Conservation (phyloP, 1,139 yeast species). For the Torulaspora pretoriensis region DNA sequence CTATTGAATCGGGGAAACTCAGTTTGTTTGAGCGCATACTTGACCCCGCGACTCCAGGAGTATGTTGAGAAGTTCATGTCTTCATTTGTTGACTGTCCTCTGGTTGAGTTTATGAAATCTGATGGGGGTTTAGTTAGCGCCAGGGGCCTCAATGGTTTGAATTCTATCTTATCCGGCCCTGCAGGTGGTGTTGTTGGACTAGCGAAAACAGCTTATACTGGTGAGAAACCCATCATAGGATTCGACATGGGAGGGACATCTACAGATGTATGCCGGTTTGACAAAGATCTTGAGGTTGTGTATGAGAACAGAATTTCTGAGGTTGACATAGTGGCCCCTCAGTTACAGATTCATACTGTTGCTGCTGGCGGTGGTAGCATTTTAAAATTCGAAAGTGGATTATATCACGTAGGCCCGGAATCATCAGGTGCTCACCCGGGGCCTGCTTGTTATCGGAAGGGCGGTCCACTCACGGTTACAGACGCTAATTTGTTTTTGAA, state of each 20-base stretch:
- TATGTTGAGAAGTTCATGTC: constrained; percentile 55
- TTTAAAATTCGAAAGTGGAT: constrained; percentile 45
- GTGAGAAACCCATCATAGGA: constrained; percentile 44
- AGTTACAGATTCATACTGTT: constrained; percentile 49
- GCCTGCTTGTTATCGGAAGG: constrained; percentile 52
- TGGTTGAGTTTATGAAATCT: constrained; percentile 50
- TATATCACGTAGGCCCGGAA: constrained; percentile 52
- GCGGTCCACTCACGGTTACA: constrained; percentile 51
- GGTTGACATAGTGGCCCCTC: constrained; percentile 50
- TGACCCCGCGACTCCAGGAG: constrained; percentile 61
- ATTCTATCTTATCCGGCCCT: constrained; percentile 53
- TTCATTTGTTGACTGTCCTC: constrained; percentile 46
- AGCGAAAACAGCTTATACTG: constrained; percentile 45
- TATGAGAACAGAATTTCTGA: constrained; percentile 52
- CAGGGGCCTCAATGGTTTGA: constrained; percentile 45
- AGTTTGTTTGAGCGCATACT: constrained; percentile 65
- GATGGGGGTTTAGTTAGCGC: constrained; percentile 52
- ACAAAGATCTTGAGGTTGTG: constrained; percentile 45
- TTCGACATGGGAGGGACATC: constrained; percentile 58
- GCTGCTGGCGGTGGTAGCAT: constrained; percentile 58
- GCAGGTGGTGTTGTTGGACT: constrained; percentile 57
- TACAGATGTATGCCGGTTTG: constrained; percentile 47
- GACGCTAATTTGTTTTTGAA: constrained; percentile 50
- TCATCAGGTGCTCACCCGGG: constrained; percentile 54
- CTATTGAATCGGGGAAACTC: constrained; percentile 66